A percentile compares a stretch with the other conserved stretches of the same genome.
Conservation (phyloP, 106 monocot species). For the Acanthochlamys bracteata region DNA sequence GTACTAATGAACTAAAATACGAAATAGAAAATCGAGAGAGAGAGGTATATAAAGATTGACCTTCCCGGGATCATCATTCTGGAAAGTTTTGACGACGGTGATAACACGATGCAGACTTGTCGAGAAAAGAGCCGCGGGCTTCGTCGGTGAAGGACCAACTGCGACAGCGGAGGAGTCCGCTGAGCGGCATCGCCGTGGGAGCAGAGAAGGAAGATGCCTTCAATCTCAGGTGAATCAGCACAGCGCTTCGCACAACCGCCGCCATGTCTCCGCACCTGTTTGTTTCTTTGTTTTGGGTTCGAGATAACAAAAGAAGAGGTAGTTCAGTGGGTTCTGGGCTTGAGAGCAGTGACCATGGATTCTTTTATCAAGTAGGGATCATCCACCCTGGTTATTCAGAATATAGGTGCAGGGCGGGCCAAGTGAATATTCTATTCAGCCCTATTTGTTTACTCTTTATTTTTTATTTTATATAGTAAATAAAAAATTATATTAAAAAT, state of each 20-base stretch:
- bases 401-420: too few relatives aligned
- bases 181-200: constrained; percentile 9
- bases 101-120: constrained; percentile 88
- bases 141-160: constrained; percentile 56
- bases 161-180: constrained; percentile 16
- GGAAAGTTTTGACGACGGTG: constrained; percentile 89
- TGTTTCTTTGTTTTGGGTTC: too few relatives aligned
- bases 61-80: constrained; percentile 86
- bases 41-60: constrained; percentile 14
- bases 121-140: constrained; percentile 74
- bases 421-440: too few relatives aligned
- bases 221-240: constrained; percentile 70
- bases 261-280: constrained; percentile 5
- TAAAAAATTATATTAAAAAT: too few relatives aligned
- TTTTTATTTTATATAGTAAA: too few relatives aligned
- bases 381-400: too few relatives aligned
- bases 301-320: too few relatives aligned
- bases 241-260: constrained; percentile 45
- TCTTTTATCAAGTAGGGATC: too few relatives aligned
- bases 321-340: too few relatives aligned
- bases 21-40: neutral
- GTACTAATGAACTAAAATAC: too few relatives aligned
- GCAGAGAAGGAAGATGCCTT: constrained; percentile 9
- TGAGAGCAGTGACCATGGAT: too few relatives aligned
- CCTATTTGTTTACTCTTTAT: too few relatives aligned